Percentiles rank a stretch among this genome's conserved stretches.
Evolutionary conservation across 148 eudicot genomes (phyloP).

Genomic region (Agrostemma githago): DNA sequence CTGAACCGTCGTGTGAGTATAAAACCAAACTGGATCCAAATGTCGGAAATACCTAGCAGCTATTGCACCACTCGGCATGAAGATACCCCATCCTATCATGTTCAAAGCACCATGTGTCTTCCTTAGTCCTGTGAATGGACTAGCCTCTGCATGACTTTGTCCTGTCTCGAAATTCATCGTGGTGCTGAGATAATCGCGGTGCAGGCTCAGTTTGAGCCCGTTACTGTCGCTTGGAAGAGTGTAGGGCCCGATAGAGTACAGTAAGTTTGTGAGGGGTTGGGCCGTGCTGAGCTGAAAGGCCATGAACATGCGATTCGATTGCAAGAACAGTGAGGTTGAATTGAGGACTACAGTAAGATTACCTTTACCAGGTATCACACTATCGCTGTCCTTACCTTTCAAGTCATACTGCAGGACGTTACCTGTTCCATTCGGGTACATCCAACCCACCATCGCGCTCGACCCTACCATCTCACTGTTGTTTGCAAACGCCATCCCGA

Average conservation of each 20-base stretch:
- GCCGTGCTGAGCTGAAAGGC: conserved; percentile 52
- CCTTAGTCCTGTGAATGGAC: conserved; percentile 40
- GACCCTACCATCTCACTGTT: conserved; percentile 67
- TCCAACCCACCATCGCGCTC: conserved; percentile 85
- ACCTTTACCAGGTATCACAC: conserved; percentile 46
- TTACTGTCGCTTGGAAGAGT: conserved; percentile 26
- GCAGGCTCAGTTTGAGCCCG: conserved; percentile 33
- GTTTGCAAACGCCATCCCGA: conserved; percentile 66
- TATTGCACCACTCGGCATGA: conserved; percentile 64
- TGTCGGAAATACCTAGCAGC: conserved; percentile 60
- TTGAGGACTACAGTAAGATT: conserved; percentile 33
- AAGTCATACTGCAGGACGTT: conserved; percentile 43
- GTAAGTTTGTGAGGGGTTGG: conserved; percentile 30
- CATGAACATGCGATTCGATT: conserved; percentile 36
- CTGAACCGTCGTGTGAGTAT: conserved; percentile 53
- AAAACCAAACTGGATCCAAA: conserved; percentile 85
- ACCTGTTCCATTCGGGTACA: conserved; percentile 29
- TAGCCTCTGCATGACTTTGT: conserved; percentile 29
- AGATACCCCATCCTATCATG: conserved; percentile 84
- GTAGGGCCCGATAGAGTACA: conserved; percentile 60
- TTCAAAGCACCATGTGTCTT: conserved; percentile 63
- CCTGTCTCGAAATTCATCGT: conserved; percentile 59
- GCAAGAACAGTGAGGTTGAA: conserved; percentile 25
- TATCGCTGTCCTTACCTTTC: conserved; percentile 22
- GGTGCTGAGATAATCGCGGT: conserved; percentile 30